These are phyloP conservation scores for Lumnitzera littorea DNA, from an alignment of 345 rosid genomes.

Conservation along the genomic window DNA sequence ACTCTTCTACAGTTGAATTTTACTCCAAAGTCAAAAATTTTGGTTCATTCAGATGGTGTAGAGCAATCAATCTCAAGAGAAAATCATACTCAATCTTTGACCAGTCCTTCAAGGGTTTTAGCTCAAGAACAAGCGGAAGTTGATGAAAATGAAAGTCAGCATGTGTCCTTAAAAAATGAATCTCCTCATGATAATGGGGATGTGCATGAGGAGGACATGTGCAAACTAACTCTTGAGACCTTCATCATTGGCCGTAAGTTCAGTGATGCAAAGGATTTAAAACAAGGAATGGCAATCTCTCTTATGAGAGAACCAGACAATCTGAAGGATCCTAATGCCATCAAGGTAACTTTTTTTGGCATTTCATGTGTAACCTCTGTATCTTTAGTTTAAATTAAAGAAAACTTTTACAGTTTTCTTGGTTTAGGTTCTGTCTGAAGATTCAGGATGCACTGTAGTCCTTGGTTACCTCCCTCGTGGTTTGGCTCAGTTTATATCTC, in stretches of 20 bases:
- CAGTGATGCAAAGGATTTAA: constrained; percentile 48
- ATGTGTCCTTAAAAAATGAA: constrained; percentile 1
- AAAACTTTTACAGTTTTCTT: constrained; percentile 6
- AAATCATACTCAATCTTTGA: neutral
- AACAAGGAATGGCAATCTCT: constrained; percentile 31
- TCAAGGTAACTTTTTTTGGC: constrained; percentile 39
- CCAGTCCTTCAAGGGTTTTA: neutral
- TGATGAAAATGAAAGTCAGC: constrained; percentile 1
- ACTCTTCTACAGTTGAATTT: constrained; percentile 66
- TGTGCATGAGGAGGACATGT: constrained; percentile 17
- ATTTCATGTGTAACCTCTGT: neutral
- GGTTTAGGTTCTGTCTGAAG: constrained; percentile 54
- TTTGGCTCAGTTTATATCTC: constrained; percentile 61
- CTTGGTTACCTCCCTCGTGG: constrained; percentile 85
- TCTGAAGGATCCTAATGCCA: constrained; percentile 64
- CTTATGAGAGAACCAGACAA: constrained; percentile 75
- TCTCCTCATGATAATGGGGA: neutral
- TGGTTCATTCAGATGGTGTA: constrained; percentile 12
- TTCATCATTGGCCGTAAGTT: constrained; percentile 85
- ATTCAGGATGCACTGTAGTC: constrained; percentile 32
- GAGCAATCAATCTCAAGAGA: constrained; percentile 9
- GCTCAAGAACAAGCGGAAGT: neutral
- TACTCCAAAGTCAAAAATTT: constrained; percentile 24
- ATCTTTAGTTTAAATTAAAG: neutral
- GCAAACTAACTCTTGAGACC: constrained; percentile 42